Evolutionary conservation across 139 green algal genomes (phyloP).

Genomic region (Chlamydomonas urium): DNA sequence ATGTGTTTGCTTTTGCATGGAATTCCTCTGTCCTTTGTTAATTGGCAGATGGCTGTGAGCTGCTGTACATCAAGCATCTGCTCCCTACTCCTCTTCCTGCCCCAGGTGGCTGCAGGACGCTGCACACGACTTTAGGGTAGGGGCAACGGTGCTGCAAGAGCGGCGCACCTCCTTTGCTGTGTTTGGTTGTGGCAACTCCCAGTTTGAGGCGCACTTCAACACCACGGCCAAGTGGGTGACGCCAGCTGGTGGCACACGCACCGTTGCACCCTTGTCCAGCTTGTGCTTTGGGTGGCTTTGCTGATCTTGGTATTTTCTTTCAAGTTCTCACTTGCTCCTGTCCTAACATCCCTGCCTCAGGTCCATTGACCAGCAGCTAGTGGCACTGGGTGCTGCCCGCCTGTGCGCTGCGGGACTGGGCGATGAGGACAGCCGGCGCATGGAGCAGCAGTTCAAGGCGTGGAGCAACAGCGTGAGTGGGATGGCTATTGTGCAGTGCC

Average conservation of each 20-base stretch:
- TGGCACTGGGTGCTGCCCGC: slow-evolving; percentile 31
- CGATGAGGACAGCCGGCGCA: slow-evolving; percentile 48
- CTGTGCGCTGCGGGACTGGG: slow-evolving; percentile 32
- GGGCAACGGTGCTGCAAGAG: slow-evolving; percentile 23
- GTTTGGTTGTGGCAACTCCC: slow-evolving; percentile 55
- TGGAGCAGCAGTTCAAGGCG: slow-evolving; percentile 36
- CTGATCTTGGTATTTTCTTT: no score
- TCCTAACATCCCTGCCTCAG: not conserved
- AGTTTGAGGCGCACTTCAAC: slow-evolving; percentile 53
- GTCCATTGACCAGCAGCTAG: slow-evolving; percentile 35
- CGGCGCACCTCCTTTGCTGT: slow-evolving; percentile 36
- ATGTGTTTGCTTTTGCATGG: no score
- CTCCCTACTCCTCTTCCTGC: no score
- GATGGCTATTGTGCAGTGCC: no score
- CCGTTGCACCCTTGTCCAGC: no score
- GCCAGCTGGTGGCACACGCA: not conserved
- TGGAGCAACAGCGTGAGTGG: slow-evolving; percentile 35
- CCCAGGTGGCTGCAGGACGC: slow-evolving; percentile 58
- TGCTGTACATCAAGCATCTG: no score
- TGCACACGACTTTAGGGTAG: slow-evolving; percentile 54
- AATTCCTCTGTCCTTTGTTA: no score
- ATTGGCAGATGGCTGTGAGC: no score
- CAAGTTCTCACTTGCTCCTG: no score
- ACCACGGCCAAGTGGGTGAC: slow-evolving; percentile 22
- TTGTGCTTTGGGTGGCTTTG: no score